Evolutionary conservation across 202 grass and related monocot species (phyloP).

Genomic region (Panicum virgatum): DNA sequence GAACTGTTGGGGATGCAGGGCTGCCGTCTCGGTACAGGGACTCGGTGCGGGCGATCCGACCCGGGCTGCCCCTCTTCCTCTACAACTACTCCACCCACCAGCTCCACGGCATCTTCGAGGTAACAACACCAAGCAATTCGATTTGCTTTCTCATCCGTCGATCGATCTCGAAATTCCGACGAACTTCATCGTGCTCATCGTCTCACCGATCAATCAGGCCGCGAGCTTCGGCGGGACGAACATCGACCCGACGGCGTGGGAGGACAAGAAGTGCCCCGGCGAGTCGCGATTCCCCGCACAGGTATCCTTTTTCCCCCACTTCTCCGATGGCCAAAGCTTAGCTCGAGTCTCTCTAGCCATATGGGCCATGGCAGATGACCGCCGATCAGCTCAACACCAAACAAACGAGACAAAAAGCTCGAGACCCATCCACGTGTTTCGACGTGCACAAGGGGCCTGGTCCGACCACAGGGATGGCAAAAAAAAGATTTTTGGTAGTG

Average conservation of each 20-base stretch:
- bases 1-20: slow-evolving; percentile 46
- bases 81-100: slow-evolving; percentile 99
- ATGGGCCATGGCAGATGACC: not conserved
- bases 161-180: not conserved
- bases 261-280: slow-evolving; percentile 95
- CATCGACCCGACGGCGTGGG: slow-evolving; percentile 98
- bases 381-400: not conserved
- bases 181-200: not conserved
- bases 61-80: slow-evolving; percentile 93
- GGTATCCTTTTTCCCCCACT: slow-evolving; percentile 41
- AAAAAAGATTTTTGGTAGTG: too few species aligned
- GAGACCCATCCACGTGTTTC: not conserved
- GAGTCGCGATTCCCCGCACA: slow-evolving; percentile 98
- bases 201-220: slow-evolving; percentile 49
- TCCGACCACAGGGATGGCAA: not conserved
- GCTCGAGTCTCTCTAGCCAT: not conserved
- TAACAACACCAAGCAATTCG: not conserved
- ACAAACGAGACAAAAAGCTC: not conserved
- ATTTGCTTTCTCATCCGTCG: too few species aligned
- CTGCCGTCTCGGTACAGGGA: slow-evolving; percentile 94
- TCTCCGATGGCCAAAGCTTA: not conserved
- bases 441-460: not conserved
- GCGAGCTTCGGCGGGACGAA: slow-evolving; percentile 93
- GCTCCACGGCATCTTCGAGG: slow-evolving; percentile 97
- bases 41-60: slow-evolving; percentile 86